These are phyloP conservation scores for Acorus calamus DNA, from an alignment of 106 monocot species.

Conservation along the genomic window DNA sequence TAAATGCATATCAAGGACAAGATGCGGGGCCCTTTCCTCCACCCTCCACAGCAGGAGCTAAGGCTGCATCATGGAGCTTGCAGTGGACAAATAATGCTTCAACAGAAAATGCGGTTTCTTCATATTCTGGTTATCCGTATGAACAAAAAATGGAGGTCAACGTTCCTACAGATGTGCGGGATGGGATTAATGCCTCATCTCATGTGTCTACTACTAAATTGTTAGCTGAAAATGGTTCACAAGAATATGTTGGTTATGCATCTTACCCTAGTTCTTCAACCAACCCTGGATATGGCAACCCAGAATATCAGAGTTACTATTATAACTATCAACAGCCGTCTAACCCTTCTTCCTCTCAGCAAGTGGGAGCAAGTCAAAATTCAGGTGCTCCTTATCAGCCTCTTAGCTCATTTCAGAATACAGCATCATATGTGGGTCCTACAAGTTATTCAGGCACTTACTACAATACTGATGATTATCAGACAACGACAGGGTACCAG, in stretches of 20 bases:
- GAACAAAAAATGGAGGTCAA: conserved; percentile 39
- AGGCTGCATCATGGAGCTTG: conserved; percentile 31
- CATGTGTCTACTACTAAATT: conserved; percentile 24
- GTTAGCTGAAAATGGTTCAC: conserved; percentile 23
- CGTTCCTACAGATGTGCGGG: conserved; percentile 25
- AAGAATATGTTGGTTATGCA: conserved; percentile 48
- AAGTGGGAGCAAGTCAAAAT: conserved; percentile 73
- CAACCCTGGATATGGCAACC: conserved; percentile 30
- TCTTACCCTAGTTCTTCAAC: conserved; percentile 32
- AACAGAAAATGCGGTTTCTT: conserved; percentile 31
- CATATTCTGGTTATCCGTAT: conserved; percentile 43
- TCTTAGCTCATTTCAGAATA: conserved; percentile 98
- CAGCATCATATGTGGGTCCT: conserved; percentile 55
- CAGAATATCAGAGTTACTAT: conserved; percentile 46
- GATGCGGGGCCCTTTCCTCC: conserved; percentile 40
- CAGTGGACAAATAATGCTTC: conserved; percentile 18
- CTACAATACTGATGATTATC: conserved; percentile 94
- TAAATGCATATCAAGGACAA: conserved; percentile 18
- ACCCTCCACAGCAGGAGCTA: conserved; percentile 26
- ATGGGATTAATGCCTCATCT: conserved; percentile 15
- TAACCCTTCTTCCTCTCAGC: conserved; percentile 59
- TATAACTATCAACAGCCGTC: conserved; percentile 51
- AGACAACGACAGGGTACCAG: conserved; percentile 64
- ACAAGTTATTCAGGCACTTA: conserved; percentile 84
- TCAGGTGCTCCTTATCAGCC: conserved; percentile 96